Evolutionary conservation across 176 grass and related monocot species (phyloP).

Genomic region (Musa acuminata): DNA sequence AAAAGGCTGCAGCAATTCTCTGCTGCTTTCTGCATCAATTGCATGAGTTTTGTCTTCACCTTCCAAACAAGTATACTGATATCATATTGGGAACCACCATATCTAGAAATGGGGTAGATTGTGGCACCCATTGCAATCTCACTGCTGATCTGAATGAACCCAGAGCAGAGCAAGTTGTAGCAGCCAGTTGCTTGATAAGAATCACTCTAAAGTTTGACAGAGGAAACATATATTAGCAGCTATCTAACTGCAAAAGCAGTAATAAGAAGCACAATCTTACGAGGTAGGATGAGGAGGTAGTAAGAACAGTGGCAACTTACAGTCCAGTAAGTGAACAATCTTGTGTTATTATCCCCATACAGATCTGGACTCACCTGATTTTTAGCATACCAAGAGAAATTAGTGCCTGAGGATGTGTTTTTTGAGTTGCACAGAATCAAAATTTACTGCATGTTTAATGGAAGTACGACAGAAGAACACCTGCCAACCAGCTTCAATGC

Average conservation of each 20-base stretch:
- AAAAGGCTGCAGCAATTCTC: neutral
- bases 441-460: neutral
- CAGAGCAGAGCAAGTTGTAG: conserved; percentile 9
- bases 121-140: conserved; percentile 5
- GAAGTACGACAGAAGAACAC: neutral
- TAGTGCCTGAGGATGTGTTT: neutral
- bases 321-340: conserved; percentile 15
- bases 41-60: neutral
- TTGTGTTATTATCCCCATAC: conserved; percentile 9
- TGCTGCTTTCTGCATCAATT: neutral
- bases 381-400: neutral
- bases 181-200: conserved; percentile 8
- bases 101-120: conserved; percentile 7
- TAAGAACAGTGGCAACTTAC: neutral
- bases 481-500: conserved; percentile 15
- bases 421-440: neutral
- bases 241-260: neutral
- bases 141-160: conserved; percentile 8
- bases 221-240: neutral
- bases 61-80: conserved; percentile 1
- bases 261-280: neutral
- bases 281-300: neutral
- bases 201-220: neutral
- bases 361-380: neutral
- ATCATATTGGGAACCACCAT: conserved; percentile 3